A percentile compares a stretch with the other conserved stretches of the same genome.
These are phyloP conservation scores for Hypoxylon intermedium DNA, from an alignment of 495 filamentous ascomycete genomes.

Conservation along the genomic window DNA sequence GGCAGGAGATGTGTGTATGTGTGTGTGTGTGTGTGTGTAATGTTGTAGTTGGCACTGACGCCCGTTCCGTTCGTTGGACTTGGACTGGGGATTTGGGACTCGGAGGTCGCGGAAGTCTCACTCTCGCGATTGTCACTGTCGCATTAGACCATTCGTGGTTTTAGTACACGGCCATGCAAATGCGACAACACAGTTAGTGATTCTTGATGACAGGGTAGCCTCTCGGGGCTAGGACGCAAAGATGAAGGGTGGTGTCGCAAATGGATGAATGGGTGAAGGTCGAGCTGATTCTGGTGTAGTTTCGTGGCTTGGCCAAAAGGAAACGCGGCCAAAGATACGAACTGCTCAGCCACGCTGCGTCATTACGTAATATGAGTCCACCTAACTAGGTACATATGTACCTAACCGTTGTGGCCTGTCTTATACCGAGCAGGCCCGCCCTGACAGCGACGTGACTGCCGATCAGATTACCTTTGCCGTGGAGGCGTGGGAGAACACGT, in stretches of 20 bases:
- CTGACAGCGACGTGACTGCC: background rate
- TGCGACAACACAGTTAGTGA: background rate
- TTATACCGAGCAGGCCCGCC: slow-evolving; percentile 28
- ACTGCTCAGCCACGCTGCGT: slow-evolving; percentile 28
- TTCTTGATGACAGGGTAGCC: slow-evolving; percentile 9
- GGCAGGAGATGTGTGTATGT: too few species aligned
- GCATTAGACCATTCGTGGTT: slow-evolving; percentile 2
- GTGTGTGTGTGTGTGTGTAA: too few species aligned
- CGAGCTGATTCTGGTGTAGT: background rate
- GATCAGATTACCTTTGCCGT: slow-evolving; percentile 33
- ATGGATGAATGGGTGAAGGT: slow-evolving; percentile 5
- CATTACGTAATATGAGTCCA: slow-evolving; percentile 11
- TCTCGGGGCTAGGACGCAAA: background rate
- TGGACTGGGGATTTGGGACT: background rate
- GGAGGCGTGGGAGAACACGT: slow-evolving; percentile 33
- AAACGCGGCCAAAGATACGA: slow-evolving; percentile 22
- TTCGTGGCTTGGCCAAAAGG: slow-evolving; percentile 31
- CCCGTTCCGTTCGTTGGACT: too few species aligned
- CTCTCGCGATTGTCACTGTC: slow-evolving; percentile 12
- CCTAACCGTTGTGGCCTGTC: slow-evolving; percentile 67
- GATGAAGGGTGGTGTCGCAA: slow-evolving; percentile 19
- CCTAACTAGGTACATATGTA: too few species aligned
- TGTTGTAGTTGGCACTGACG: too few species aligned
- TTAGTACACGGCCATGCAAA: too few species aligned
- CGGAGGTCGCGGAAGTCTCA: slow-evolving; percentile 15